Percentiles rank a stretch among this genome's conserved stretches.
These are phyloP conservation scores for Pyrrhoderma lamaoense DNA, from an alignment of 1,284 basidiomycete species.

Conservation along the genomic window DNA sequence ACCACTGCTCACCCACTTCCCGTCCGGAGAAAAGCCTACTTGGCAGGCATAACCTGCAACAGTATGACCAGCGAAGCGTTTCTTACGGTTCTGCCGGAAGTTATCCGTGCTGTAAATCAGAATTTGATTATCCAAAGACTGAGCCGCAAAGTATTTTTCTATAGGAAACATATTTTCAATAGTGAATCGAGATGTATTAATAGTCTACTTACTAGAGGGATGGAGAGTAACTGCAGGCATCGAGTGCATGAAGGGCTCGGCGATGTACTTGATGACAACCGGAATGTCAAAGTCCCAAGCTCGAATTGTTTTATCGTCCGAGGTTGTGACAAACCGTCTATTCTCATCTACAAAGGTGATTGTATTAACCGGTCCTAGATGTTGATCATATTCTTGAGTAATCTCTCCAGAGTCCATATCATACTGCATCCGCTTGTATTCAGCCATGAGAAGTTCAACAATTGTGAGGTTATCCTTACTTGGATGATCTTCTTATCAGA, in stretches of 20 bases:
- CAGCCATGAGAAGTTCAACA: not conserved
- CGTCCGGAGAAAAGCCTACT: constrained; percentile 95
- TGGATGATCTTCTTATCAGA: constrained; percentile 99
- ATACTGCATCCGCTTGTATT: constrained; percentile 56
- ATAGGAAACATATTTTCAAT: constrained; percentile 14
- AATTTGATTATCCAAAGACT: constrained; percentile 98
- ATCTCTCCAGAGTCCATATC: constrained; percentile 92
- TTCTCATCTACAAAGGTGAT: constrained; percentile 98
- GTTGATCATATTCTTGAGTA: constrained; percentile 97
- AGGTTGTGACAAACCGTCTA: constrained; percentile 94
- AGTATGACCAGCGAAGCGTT: constrained; percentile 94
- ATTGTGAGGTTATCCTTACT: constrained; percentile 37
- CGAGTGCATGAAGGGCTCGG: constrained; percentile 98
- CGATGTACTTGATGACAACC: constrained; percentile 99
- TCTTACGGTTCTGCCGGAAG: constrained; percentile 97
- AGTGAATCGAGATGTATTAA: not conserved
- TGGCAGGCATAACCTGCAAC: constrained; percentile 96
- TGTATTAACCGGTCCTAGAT: constrained; percentile 95
- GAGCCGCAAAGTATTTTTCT: constrained; percentile 96
- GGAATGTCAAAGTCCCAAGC: constrained; percentile 99
- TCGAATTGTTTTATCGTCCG: constrained; percentile 98
- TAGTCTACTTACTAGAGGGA: constrained; percentile 71
- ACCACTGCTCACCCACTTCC: constrained; percentile 94
- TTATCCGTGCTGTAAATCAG: constrained; percentile 94
- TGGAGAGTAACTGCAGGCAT: constrained; percentile 97